Base-by-base conservation (phyloP, 2,329 filamentous ascomycete genomes). In the Fusarium staphyleae region DNA sequence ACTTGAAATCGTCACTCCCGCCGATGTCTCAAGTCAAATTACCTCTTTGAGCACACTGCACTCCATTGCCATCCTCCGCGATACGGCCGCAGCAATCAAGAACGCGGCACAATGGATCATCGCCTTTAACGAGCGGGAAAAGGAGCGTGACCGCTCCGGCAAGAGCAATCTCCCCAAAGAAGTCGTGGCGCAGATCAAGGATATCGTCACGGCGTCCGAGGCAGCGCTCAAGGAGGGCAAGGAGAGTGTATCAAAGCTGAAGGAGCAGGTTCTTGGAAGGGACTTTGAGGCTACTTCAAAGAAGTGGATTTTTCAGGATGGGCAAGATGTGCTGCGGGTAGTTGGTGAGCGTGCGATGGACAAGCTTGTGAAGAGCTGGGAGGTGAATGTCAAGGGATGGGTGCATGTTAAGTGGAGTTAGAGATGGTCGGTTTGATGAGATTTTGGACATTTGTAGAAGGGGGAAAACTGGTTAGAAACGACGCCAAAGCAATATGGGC, bases 131-230 rank as follows among this genome's bases (percentile, higher is more conserved):
- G 73, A 76, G n/a, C 69, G 69, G 5, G 71, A 75, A 47, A 76
- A 73, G 52, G 73, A 75, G 36, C 68, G 72, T 4, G 75, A 76
- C 39, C 66, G 72, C 5, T 76, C 73, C 0, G 74, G 74, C 1
- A 72, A 71, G 55, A 75, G 69, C 39, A 69, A 66, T 10, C 60
- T 77, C 9, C 70, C 72, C 2, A 77, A 76, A 34, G 75, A 77
- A 1, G 65, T 73, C 1, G 56, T 72, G 10, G 22, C 68, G 1
- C 66, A 71, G 18, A 53, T 74, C 10, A 78, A 75, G 63, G 57
- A 58, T 1, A 50, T 78, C 29, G 70, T 70, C 7, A 29, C 54
- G 0, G 57, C 62, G 0, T 72, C 74, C 1, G 70, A 70, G 4
- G 56, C 60, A 4, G 65, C 66, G 3, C 62, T 74, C n/a, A 68